Percentiles rank a stretch among this genome's conserved stretches.
Evolutionary conservation across 768 basidiomycete genomes (phyloP).

Genomic region (Boletus fagicola): DNA sequence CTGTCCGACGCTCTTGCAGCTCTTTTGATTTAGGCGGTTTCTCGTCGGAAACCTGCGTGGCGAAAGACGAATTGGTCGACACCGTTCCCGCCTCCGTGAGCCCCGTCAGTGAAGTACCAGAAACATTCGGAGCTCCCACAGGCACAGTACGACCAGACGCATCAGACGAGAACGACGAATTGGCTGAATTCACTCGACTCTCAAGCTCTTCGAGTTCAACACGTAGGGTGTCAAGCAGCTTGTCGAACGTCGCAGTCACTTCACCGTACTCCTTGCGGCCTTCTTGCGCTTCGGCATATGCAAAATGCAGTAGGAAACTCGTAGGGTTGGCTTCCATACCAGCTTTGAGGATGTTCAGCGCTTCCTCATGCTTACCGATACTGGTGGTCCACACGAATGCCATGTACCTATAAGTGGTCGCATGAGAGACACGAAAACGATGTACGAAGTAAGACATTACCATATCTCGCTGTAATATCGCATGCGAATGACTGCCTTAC

Average conservation of each 20-base stretch:
- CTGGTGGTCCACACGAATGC: constrained; percentile 80
- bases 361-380: constrained; percentile 79
- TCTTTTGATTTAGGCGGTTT: constrained; percentile 56
- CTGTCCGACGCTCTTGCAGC: constrained; percentile 52
- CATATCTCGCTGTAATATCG: constrained; percentile 94
- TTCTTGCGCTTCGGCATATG: constrained; percentile 76
- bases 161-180: constrained; percentile 41
- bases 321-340: constrained; percentile 87
- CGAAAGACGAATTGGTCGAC: constrained; percentile 47
- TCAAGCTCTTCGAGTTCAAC: constrained; percentile 63
- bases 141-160: constrained; percentile 27
- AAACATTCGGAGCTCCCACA: constrained; percentile 21
- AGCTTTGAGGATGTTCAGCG: constrained; percentile 70
- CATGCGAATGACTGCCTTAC: constrained; percentile 89
- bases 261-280: constrained; percentile 59
- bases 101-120: constrained; percentile 10
- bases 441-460: constrained; percentile 40
- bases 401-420: constrained; percentile 68
- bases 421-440: constrained; percentile 11
- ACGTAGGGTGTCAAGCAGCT: constrained; percentile 66
- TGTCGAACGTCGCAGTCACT: constrained; percentile 70
- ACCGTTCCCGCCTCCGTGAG: constrained; percentile 32
- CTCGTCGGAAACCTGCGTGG: constrained; percentile 51
- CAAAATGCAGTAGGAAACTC: constrained; percentile 90
- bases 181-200: constrained; percentile 38